A percentile compares a stretch with the other conserved stretches of the same genome.
These are phyloP conservation scores for Paraphaeosphaeria minitans DNA, from an alignment of 2,329 filamentous ascomycete species.

Conservation along the genomic window DNA sequence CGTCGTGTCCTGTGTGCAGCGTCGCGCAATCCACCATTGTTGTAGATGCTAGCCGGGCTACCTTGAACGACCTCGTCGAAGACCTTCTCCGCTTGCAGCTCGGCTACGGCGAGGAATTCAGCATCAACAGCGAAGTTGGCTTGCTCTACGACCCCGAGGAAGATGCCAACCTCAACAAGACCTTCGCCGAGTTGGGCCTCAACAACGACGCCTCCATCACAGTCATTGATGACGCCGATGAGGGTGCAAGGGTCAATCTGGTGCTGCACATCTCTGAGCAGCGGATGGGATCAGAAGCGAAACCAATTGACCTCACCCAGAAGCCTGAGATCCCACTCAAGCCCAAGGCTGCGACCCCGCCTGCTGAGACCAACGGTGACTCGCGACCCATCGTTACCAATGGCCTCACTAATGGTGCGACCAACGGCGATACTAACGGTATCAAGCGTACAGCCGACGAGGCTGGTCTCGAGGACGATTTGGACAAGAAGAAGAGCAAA, in stretches of 20 bases:
- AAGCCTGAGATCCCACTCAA: conserved; percentile 55
- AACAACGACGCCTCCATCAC: conserved; percentile 77
- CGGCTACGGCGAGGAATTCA: conserved; percentile 81
- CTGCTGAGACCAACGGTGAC: conserved; percentile 36
- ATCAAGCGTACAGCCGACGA: conserved; percentile 55
- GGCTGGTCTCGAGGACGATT: conserved; percentile 45
- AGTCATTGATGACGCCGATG: conserved; percentile 80
- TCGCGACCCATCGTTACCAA: conserved; percentile 28
- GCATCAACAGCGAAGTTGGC: conserved; percentile 73
- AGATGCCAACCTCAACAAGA: conserved; percentile 82
- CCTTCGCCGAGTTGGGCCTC: conserved; percentile 77
- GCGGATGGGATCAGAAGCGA: conserved; percentile 51
- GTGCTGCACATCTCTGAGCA: conserved; percentile 70
- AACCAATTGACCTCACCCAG: conserved; percentile 59
- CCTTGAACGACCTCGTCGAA: conserved; percentile 78
- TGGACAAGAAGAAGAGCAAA: conserved; percentile 48
- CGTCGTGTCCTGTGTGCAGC: conserved; percentile 82
- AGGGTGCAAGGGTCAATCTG: conserved; percentile 78
- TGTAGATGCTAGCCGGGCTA: conserved; percentile 73
- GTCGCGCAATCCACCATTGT: conserved; percentile 70
- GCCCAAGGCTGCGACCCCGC: conserved; percentile 38
- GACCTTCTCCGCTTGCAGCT: conserved; percentile 71
- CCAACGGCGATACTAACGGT: conserved; percentile 38
- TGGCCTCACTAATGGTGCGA: conserved; percentile 29
- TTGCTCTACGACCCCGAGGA: conserved; percentile 91